Evolutionary conservation across 1,284 basidiomycete species (phyloP).

Genomic region (Mycena sp.): DNA sequence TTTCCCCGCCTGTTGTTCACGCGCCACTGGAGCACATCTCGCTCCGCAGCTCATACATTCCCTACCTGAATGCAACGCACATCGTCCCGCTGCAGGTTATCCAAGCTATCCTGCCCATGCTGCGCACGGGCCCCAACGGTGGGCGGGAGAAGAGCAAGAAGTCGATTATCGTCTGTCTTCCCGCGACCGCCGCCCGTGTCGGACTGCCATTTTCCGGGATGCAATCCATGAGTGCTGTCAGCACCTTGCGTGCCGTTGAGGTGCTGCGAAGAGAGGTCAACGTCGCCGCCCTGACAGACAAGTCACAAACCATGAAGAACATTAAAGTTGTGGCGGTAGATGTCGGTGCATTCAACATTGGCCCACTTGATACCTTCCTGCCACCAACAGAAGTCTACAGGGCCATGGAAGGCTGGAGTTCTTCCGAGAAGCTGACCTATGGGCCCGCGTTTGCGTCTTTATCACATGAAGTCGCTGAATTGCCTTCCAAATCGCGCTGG

Average conservation of each 20-base stretch:
- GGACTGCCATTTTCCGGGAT: conserved; percentile 76
- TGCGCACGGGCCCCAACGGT: conserved; percentile 68
- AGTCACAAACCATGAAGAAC: conserved; percentile 64
- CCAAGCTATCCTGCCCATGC: conserved; percentile 77
- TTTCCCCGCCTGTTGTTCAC: conserved; percentile 54
- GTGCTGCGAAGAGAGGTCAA: conserved; percentile 77
- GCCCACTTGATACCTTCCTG: conserved; percentile 33
- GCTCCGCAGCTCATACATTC: conserved; percentile 68
- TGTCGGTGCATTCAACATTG: conserved; percentile 66
- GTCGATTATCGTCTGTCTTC: conserved; percentile 75
- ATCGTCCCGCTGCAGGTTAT: conserved; percentile 78
- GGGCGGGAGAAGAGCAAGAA: conserved; percentile 62
- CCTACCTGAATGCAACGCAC: conserved; percentile 76
- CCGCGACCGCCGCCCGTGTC: conserved; percentile 72
- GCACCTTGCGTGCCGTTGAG: conserved; percentile 73
- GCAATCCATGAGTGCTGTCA: conserved; percentile 77
- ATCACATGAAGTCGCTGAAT: conserved; percentile 49
- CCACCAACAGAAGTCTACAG: conserved; percentile 51
- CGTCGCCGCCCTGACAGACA: conserved; percentile 60
- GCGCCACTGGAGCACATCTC: conserved; percentile 78
- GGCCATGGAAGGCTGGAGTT: conserved; percentile 73
- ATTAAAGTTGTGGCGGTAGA: conserved; percentile 73
- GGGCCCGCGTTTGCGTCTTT: conserved; percentile 68
- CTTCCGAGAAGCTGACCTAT: conserved; percentile 74
- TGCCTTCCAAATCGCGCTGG: conserved; percentile 39